These are phyloP conservation scores for Tilletiopsis washingtonensis DNA, from an alignment of 1,284 basidiomycete genomes.

Conservation along the genomic window DNA sequence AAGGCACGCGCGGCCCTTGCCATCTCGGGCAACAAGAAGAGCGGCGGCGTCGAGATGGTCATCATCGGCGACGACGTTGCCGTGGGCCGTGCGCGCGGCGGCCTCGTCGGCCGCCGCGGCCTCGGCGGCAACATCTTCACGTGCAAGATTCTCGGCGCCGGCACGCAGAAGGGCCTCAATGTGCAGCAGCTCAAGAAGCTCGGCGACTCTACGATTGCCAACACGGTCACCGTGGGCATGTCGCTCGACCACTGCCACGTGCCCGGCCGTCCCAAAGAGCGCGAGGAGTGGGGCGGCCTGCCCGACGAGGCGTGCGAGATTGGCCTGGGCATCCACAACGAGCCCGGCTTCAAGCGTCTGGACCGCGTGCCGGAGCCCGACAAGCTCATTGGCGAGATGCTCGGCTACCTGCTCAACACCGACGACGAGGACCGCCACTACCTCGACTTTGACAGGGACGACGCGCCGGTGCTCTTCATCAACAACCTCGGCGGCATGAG, in stretches of 20 bases:
- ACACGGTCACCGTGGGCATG: conserved; percentile 55
- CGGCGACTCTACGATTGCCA: conserved; percentile 57
- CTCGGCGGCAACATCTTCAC: conserved; percentile 50
- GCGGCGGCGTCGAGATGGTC: conserved; percentile 51
- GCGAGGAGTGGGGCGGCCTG: conserved; percentile 39
- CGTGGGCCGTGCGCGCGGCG: conserved; percentile 50
- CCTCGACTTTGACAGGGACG: conserved; percentile 50
- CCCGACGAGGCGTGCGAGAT: conserved; percentile 51
- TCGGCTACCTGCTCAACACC: conserved; percentile 44
- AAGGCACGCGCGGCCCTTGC: conserved; percentile 42
- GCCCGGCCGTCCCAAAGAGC: conserved; percentile 50
- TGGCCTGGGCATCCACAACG: conserved; percentile 58
- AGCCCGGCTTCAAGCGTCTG: conserved; percentile 53
- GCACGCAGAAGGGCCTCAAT: conserved; percentile 31
- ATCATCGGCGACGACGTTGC: conserved; percentile 52
- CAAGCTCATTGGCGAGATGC: conserved; percentile 36
- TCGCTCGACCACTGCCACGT: conserved; percentile 58
- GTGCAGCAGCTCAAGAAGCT: conserved; percentile 39
- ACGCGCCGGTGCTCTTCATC: conserved; percentile 51
- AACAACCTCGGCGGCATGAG: conserved; percentile 59
- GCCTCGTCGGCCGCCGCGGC: conserved; percentile 51
- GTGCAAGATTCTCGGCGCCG: conserved; percentile 45
- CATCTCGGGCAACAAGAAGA: conserved; percentile 35
- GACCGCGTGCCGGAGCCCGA: conserved; percentile 36
- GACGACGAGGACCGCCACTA: conserved; percentile 49